Conservation (phyloP, 164 flowering plant species). For the Piper longum region DNA sequence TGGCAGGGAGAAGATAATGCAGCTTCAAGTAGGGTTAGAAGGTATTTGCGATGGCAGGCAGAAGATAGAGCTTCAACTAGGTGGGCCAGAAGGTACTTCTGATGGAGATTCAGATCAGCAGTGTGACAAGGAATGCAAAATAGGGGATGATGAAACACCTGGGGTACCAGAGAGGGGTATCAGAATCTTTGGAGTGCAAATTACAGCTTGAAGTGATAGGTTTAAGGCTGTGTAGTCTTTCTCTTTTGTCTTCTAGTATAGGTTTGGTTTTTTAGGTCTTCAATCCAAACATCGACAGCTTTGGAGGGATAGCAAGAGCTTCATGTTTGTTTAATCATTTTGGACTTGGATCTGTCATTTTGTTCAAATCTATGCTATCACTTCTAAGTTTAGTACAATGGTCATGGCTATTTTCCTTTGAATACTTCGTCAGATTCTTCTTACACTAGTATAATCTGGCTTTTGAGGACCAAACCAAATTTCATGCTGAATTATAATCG, state of each 20-base stretch:
- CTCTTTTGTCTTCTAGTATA: not conserved
- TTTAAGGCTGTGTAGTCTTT: not conserved
- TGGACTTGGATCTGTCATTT: no score
- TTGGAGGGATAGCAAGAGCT: no score
- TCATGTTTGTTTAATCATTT: no score
- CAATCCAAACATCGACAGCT: no score
- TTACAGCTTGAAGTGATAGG: conserved; percentile 3
- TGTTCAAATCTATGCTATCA: no score
- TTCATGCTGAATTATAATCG: no score
- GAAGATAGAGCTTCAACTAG: conserved; percentile 7
- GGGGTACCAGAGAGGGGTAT: conserved; percentile 6
- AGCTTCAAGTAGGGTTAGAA: conserved; percentile 10
- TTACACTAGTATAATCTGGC: no score
- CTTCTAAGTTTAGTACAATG: no score
- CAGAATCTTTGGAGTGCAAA: conserved; percentile 29
- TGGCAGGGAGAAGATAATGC: conserved; percentile 3
- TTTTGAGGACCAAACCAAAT: no score
- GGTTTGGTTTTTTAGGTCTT: no score
- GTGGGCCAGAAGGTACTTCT: conserved; percentile 4
- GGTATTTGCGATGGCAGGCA: not conserved
- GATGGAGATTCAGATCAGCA: not conserved
- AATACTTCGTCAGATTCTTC: no score
- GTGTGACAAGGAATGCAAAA: not conserved
- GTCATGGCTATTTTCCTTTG: no score
- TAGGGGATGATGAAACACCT: not conserved